A percentile compares a stretch with the other conserved stretches of the same genome.
These are phyloP conservation scores for Penstemon eatonii DNA, from an alignment of 257 asterid genomes.

Conservation along the genomic window DNA sequence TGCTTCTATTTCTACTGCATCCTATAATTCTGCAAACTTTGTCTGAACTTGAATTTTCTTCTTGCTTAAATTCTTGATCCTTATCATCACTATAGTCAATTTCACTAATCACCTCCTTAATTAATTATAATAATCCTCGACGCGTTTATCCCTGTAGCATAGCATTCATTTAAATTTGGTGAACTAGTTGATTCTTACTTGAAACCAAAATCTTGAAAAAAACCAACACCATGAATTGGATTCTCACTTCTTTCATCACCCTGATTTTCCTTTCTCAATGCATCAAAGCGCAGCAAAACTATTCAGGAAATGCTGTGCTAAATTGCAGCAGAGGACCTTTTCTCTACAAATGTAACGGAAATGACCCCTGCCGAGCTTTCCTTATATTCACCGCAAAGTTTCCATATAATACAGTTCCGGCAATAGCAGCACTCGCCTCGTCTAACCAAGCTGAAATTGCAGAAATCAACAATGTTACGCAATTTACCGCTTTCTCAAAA, in stretches of 20 bases:
- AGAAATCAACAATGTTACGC: constrained; percentile 38
- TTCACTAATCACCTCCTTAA: not conserved
- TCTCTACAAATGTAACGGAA: constrained; percentile 50
- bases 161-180: constrained; percentile 12
- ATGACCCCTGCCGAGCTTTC: constrained; percentile 47
- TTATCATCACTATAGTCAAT: constrained; percentile 23
- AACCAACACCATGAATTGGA: constrained; percentile 33
- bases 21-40: not conserved
- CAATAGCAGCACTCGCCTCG: constrained; percentile 49
- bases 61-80: constrained; percentile 20
- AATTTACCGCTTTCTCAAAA: constrained; percentile 32
- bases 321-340: constrained; percentile 33
- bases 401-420: constrained; percentile 45
- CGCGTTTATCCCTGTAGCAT: constrained; percentile 35
- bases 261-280: constrained; percentile 28
- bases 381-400: constrained; percentile 47
- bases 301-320: constrained; percentile 40
- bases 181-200: not conserved
- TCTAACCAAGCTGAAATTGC: constrained; percentile 41
- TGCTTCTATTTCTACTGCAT: not conserved
- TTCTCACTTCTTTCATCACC: constrained; percentile 16
- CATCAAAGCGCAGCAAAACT: constrained; percentile 45
- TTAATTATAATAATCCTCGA: constrained; percentile 31
- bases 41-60: not conserved
- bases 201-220: not conserved